Conservation (phyloP, 257 asterid species). For the Cordia subcordata region DNA sequence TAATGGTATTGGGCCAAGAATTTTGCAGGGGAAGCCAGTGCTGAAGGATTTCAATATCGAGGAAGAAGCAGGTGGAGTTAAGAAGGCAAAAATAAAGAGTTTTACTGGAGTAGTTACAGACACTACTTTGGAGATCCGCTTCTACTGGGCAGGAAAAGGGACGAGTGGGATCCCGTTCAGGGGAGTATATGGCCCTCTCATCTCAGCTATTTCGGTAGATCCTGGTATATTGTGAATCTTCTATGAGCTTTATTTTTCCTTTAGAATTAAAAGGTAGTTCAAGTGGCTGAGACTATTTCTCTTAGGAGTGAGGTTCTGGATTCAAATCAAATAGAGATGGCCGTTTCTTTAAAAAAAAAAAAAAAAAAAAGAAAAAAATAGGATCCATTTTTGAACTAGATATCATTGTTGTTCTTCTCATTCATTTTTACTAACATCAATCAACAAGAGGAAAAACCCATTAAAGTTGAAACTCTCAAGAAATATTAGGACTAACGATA, state of each 20-base stretch:
- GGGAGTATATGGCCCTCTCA: constrained; percentile 30
- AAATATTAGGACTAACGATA: no score
- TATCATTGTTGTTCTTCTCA: no score
- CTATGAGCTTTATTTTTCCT: background rate
- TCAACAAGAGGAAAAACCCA: no score
- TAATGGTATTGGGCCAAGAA: no score
- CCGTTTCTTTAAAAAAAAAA: no score
- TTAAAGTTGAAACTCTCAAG: no score
- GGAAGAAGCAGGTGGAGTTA: constrained; percentile 21
- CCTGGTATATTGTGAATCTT: constrained; percentile 20
- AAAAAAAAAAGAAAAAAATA: no score
- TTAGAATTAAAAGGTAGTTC: background rate
- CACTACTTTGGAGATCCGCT: constrained; percentile 22
- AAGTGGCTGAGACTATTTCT: no score
- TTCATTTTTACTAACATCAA: no score
- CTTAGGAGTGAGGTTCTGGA: no score
- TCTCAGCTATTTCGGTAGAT: constrained; percentile 33
- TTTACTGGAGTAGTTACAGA: constrained; percentile 10
- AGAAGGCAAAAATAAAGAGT: background rate
- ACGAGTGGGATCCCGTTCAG: constrained; percentile 13
- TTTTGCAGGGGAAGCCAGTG: constrained; percentile 14
- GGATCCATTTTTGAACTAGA: no score
- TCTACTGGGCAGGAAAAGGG: constrained; percentile 35
- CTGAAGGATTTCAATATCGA: constrained; percentile 23
- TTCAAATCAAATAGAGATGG: no score